Evolutionary conservation across 148 eudicot species (phyloP).

Genomic region (Pharnaceum exiguum): DNA sequence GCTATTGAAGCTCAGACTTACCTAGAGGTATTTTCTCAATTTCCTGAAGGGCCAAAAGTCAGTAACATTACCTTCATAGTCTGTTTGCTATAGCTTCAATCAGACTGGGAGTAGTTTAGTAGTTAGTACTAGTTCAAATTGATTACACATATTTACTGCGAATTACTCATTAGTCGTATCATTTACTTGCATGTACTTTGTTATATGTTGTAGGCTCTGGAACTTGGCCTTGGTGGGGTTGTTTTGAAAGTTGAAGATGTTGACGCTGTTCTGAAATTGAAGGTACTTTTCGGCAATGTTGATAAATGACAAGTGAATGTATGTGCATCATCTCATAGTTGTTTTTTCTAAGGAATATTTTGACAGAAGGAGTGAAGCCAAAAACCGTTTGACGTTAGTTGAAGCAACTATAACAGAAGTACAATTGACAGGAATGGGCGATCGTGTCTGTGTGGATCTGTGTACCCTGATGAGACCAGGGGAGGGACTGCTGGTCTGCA

Average conservation of each 20-base stretch:
- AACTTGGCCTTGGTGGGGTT: constrained; percentile 83
- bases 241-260: constrained; percentile 72
- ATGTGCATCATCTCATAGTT: constrained; percentile 20
- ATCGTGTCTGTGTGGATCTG: constrained; percentile 94
- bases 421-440: constrained; percentile 85
- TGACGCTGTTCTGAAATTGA: constrained; percentile 60
- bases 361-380: constrained; percentile 62
- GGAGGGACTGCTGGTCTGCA: constrained; percentile 83
- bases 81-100: no score
- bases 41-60: not conserved
- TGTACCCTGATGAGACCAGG: constrained; percentile 93
- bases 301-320: constrained; percentile 9
- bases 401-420: constrained; percentile 59
- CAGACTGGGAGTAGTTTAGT: not conserved
- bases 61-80: not conserved
- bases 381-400: constrained; percentile 45
- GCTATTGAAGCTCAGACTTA: constrained; percentile 65
- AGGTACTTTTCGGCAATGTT: constrained; percentile 38
- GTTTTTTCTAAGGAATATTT: constrained; percentile 67
- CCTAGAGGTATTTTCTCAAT: constrained; percentile 52
- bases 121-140: not conserved
- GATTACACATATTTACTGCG: no score
- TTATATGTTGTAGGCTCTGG: constrained; percentile 70
- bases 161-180: not conserved
- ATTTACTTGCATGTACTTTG: constrained; percentile 6